These are phyloP conservation scores for Rhododendron kiyosumense DNA, from an alignment of 148 eudicot genomes.

Conservation along the genomic window DNA sequence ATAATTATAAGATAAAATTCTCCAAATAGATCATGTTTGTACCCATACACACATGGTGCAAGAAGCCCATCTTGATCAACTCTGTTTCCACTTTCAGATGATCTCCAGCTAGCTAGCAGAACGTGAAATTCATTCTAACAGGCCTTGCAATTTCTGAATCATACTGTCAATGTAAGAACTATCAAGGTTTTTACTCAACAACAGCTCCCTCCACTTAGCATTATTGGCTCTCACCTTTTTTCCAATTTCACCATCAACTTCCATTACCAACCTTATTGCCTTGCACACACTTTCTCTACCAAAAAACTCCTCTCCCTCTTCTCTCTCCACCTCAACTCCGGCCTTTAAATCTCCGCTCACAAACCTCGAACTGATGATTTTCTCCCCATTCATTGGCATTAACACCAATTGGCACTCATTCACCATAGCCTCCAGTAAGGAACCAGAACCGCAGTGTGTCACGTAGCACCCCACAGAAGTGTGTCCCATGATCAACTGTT, in stretches of 20 bases:
- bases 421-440: constrained; percentile 45
- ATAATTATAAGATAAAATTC: not conserved
- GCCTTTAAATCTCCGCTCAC: constrained; percentile 33
- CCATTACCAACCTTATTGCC: constrained; percentile 36
- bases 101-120: not conserved
- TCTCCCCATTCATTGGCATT: constrained; percentile 41
- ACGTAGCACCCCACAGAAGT: constrained; percentile 49
- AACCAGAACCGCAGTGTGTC: constrained; percentile 48
- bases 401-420: constrained; percentile 45
- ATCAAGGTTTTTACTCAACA: constrained; percentile 33
- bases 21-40: not conserved
- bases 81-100: too few relatives aligned
- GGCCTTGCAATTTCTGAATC: constrained; percentile 23
- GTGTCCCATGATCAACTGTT: constrained; percentile 38
- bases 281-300: constrained; percentile 31
- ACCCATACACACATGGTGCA: not conserved
- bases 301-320: constrained; percentile 32
- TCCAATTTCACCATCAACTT: constrained; percentile 24
- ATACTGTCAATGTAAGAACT: constrained; percentile 35
- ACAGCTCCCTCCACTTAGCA: constrained; percentile 39
- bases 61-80: not conserved
- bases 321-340: constrained; percentile 45
- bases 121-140: constrained; percentile 11
- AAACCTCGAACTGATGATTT: constrained; percentile 36
- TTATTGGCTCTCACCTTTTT: constrained; percentile 28